These are phyloP conservation scores for Cryptococcus depauperatus DNA, from an alignment of 1,284 basidiomycete genomes.

Conservation along the genomic window DNA sequence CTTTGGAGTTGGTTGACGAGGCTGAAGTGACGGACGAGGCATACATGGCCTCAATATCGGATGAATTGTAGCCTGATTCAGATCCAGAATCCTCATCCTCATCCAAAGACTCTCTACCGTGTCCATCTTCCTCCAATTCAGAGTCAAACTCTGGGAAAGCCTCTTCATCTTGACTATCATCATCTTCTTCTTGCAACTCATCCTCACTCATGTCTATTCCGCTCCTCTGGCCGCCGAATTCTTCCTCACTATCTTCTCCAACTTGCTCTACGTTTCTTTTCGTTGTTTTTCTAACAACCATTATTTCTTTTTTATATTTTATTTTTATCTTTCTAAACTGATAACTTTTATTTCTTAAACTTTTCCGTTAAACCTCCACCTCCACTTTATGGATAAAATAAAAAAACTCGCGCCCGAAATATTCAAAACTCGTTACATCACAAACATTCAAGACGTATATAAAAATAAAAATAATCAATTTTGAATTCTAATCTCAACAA, in stretches of 20 bases:
- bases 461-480: too few relatives aligned
- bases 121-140: slow-evolving; percentile 32
- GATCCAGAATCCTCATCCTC: slow-evolving; percentile 40
- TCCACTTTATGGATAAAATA: slow-evolving; percentile 6
- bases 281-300: slow-evolving; percentile 9
- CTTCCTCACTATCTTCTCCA: slow-evolving; percentile 23
- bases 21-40: slow-evolving; percentile 15
- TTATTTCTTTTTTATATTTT: too few relatives aligned
- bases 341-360: too few relatives aligned
- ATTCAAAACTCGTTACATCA: slow-evolving; percentile 4
- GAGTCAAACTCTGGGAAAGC: slow-evolving; percentile 27
- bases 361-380: slow-evolving; percentile 10
- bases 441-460: neutral
- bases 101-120: slow-evolving; percentile 36
- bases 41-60: slow-evolving; percentile 44
- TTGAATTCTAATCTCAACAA: too few relatives aligned
- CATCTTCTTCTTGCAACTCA: slow-evolving; percentile 26
- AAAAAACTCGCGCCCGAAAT: neutral
- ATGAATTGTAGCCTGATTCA: slow-evolving; percentile 45
- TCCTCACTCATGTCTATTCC: slow-evolving; percentile 34
- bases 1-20: slow-evolving; percentile 13
- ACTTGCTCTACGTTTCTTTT: slow-evolving; percentile 20
- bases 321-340: too few relatives aligned
- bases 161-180: slow-evolving; percentile 35
- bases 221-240: slow-evolving; percentile 28